phyloP scores from a whole-genome alignment of 176 grass and related monocot genomes.

The Musa itinerans region DNA sequence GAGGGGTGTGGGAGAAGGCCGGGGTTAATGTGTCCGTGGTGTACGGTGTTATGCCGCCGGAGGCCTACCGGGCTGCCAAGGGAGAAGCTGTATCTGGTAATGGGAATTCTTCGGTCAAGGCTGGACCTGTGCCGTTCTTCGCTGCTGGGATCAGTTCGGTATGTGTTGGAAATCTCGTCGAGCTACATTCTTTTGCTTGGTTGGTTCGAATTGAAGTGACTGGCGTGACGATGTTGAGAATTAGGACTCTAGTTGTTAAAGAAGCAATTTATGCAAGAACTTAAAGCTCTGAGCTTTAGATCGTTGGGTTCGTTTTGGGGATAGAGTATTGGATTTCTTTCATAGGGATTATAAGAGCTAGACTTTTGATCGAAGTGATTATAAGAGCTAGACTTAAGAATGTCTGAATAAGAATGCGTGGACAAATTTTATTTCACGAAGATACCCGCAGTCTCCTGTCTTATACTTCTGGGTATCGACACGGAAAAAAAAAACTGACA shows the following conservation, averaged over 20 bases:
- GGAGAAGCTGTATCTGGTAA: constrained; percentile 37
- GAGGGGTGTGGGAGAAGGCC: constrained; percentile 82
- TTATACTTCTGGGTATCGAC: no score
- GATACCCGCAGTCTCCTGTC: no score
- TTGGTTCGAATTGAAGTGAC: not conserved
- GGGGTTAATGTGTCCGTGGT: constrained; percentile 95
- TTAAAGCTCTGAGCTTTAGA: not conserved
- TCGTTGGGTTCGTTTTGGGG: not conserved
- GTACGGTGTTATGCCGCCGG: constrained; percentile 86
- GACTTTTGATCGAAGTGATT: not conserved
- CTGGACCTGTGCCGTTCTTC: constrained; percentile 82
- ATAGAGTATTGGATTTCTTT: not conserved
- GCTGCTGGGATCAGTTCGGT: constrained; percentile 95
- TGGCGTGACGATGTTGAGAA: not conserved
- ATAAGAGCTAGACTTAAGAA: not conserved
- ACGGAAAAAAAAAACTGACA: no score
- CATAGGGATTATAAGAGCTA: not conserved
- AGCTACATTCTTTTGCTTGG: not conserved
- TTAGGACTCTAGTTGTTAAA: not conserved
- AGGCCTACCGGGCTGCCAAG: constrained; percentile 89
- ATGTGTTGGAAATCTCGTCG: not conserved
- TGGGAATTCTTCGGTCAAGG: constrained; percentile 31
- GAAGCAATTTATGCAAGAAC: not conserved
- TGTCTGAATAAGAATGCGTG: no score
- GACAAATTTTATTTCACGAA: no score